Evolutionary conservation across 768 basidiomycete species (phyloP), one percentile per base, ranked within the genome.

Genomic region (Holtermannia corniformis): DNA sequence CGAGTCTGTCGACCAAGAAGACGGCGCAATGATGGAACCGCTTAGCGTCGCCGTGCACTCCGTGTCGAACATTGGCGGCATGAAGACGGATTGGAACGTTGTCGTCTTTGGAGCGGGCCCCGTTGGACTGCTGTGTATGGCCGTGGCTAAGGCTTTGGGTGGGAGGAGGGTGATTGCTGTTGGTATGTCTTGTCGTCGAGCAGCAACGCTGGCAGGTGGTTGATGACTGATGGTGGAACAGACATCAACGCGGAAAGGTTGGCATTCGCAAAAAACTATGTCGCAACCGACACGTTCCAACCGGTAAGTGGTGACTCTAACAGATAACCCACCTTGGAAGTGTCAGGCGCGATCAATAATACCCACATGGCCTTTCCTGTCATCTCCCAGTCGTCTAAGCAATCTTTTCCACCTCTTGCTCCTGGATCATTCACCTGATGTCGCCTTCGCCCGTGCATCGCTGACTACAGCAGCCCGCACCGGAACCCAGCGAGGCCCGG

Each of bases 1-100:
- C 2, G 80, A 84, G n/a, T 77, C 81, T 65, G 81, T 96, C 45
- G 80, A 84, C 19, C 80, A 93, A 13, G 92, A 93, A 72, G 91
- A 97, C 68, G 93, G 92, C 26, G 91, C 93, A 4, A 86, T 96
- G 87, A 90, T 95, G 76, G 93, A 96, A 71, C 93, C 93, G 3
- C 80, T 96, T 40, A 82, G 92, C 21, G 93, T 96, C 22, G 93
- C 82, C 3, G 80, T 95, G 12, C 92, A 96, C 72, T 84, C 89
- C 0, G 84, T 95, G 25, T 78, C 81, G 49, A 86, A 79, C 59
- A 76, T 91, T 25, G 91, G 84, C 19, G 75, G 77, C 23, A 76
- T 95, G 70, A 79, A 79, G 45, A 77, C 85, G 32, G 82, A 81
- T 62, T 82, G 90, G 67, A 82, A 81, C 32, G 82, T 93, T 57